These are phyloP conservation scores for Claviceps purpurea DNA, from an alignment of 2,329 filamentous ascomycete genomes.

Conservation along the genomic window DNA sequence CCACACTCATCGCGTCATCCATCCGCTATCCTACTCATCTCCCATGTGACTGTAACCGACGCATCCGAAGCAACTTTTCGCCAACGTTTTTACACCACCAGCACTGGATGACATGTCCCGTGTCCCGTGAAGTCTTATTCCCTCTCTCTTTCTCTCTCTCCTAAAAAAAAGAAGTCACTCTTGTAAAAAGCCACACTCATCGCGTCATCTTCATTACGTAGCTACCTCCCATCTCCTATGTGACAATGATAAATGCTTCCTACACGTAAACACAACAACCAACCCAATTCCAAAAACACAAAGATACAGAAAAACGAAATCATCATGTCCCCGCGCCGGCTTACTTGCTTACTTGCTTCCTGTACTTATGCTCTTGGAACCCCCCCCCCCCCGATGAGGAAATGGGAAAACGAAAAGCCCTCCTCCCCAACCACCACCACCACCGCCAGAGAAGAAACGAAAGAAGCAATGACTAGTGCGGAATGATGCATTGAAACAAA, in stretches of 20 bases:
- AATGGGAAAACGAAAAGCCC: neutral
- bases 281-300: neutral
- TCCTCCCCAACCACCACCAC: too few relatives aligned
- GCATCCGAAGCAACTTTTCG: too few relatives aligned
- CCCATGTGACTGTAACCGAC: neutral
- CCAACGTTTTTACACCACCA: too few relatives aligned
- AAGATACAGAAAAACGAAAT: neutral
- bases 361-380: neutral
- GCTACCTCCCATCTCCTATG: constrained; percentile 1
- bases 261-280: neutral
- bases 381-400: neutral
- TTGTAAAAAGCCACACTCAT: neutral
- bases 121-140: too few relatives aligned
- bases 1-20: neutral
- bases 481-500: neutral
- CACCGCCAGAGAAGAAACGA: neutral
- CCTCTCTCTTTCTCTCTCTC: too few relatives aligned
- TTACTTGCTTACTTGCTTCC: neutral
- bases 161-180: neutral
- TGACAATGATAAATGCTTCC: constrained; percentile 4
- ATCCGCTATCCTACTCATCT: neutral
- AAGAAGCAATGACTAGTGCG: neutral
- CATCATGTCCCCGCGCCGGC: neutral
- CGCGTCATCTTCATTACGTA: neutral
- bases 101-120: too few relatives aligned